Percentiles rank a stretch among this genome's conserved stretches.
Evolutionary conservation across 257 asterid species (phyloP).

Genomic region (Mitragyna speciosa): DNA sequence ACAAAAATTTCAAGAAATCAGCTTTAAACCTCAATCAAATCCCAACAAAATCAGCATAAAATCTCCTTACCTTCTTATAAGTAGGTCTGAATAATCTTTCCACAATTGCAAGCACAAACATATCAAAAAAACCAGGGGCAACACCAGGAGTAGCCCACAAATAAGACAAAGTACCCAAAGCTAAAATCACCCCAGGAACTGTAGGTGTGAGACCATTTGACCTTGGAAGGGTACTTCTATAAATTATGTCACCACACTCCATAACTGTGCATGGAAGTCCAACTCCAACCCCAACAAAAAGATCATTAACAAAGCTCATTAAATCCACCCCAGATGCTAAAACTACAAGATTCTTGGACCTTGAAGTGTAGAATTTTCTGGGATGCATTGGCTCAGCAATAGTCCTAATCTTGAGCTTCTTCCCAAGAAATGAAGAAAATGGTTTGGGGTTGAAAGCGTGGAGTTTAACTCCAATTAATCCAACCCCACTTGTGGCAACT

Average conservation of each 20-base stretch:
- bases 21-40: background rate
- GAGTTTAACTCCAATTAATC: slow-evolving; percentile 49
- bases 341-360: slow-evolving; percentile 40
- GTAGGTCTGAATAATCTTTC: slow-evolving; percentile 75
- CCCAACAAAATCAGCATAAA: background rate
- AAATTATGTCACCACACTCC: slow-evolving; percentile 95
- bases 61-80: slow-evolving; percentile 60
- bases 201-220: slow-evolving; percentile 67
- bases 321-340: slow-evolving; percentile 52
- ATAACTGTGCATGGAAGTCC: slow-evolving; percentile 97
- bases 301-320: slow-evolving; percentile 44
- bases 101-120: slow-evolving; percentile 91
- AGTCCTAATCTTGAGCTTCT: slow-evolving; percentile 45
- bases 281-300: slow-evolving; percentile 90
- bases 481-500: slow-evolving; percentile 58
- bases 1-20: background rate
- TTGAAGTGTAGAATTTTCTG: slow-evolving; percentile 26
- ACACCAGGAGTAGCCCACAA: slow-evolving; percentile 99
- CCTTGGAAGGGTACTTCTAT: slow-evolving; percentile 87
- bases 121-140: slow-evolving; percentile 97
- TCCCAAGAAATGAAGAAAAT: slow-evolving; percentile 63
- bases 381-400: slow-evolving; percentile 29
- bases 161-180: slow-evolving; percentile 80
- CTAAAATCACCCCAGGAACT: slow-evolving; percentile 82
- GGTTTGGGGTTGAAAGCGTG: slow-evolving; percentile 48